These are phyloP conservation scores for Sugiyamaella pinicola DNA, from an alignment of 1,139 yeast genomes.

Conservation along the genomic window DNA sequence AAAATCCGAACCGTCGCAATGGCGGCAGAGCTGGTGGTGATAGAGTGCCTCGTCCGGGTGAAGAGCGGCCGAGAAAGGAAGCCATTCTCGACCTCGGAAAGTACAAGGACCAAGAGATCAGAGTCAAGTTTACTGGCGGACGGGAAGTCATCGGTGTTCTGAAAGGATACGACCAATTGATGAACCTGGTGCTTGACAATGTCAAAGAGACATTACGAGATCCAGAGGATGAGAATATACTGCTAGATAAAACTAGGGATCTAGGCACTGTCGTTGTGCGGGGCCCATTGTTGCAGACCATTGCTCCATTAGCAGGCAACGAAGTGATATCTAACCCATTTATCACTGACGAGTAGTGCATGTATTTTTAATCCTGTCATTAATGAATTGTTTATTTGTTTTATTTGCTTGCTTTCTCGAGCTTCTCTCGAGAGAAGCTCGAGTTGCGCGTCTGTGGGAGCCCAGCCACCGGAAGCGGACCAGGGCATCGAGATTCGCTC, in stretches of 20 bases:
- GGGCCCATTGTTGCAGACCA: constrained; percentile 78
- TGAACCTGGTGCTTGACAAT: constrained; percentile 90
- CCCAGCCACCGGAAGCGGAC: too few relatives aligned
- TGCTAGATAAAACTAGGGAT: constrained; percentile 57
- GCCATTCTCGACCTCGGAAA: constrained; percentile 83
- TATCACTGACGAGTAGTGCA: constrained; percentile 25
- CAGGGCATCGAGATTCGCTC: too few relatives aligned
- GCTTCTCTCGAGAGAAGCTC: too few relatives aligned
- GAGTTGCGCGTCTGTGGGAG: too few relatives aligned
- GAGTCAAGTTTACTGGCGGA: constrained; percentile 88
- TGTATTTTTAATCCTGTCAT: too few relatives aligned
- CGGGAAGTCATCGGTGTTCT: constrained; percentile 74
- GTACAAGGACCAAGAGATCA: constrained; percentile 70
- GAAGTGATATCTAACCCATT: constrained; percentile 78
- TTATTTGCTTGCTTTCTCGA: too few relatives aligned
- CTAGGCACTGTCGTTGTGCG: constrained; percentile 82
- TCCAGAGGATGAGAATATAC: constrained; percentile 59
- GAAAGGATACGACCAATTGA: constrained; percentile 88
- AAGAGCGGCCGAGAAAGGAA: constrained; percentile 82
- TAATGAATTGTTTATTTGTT: too few relatives aligned
- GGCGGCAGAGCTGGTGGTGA: constrained; percentile 29
- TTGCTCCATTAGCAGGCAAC: constrained; percentile 84
- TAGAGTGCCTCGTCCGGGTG: constrained; percentile 43
- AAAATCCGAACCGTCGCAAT: constrained; percentile 13
- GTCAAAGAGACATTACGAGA: constrained; percentile 63